These are phyloP conservation scores for Isoetes taiwanensis DNA, from an alignment of 75 land plant species.

Conservation along the genomic window DNA sequence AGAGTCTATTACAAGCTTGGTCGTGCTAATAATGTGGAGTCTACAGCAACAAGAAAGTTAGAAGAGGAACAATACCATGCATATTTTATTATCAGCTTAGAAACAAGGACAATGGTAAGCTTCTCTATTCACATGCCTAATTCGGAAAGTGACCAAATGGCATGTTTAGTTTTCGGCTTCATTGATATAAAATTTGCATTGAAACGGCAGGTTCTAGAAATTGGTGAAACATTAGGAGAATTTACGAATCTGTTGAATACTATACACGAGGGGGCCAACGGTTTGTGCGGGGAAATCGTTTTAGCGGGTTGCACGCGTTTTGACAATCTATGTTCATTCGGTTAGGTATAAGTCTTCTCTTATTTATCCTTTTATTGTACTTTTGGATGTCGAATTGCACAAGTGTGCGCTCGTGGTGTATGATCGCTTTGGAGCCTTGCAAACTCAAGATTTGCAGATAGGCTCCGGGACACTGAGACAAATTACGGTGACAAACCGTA, in stretches of 20 bases:
- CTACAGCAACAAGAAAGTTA: slow-evolving; percentile 8
- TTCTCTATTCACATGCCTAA: not conserved
- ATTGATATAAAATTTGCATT: no score
- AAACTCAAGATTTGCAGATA: slow-evolving; percentile 68
- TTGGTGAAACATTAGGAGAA: slow-evolving; percentile 77
- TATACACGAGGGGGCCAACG: slow-evolving; percentile 76
- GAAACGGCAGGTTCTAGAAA: slow-evolving; percentile 99
- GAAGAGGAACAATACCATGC: slow-evolving; percentile 91
- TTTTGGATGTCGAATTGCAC: slow-evolving; percentile 69
- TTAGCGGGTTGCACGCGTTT: slow-evolving; percentile 78
- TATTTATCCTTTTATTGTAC: not conserved
- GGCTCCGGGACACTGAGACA: slow-evolving; percentile 17
- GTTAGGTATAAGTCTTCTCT: no score
- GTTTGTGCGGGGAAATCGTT: slow-evolving; percentile 83
- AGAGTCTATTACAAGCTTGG: slow-evolving; percentile 76
- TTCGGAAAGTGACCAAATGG: no score
- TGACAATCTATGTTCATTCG: no score
- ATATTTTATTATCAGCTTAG: slow-evolving; percentile 84
- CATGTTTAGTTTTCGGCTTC: no score
- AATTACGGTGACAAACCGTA: slow-evolving; percentile 29
- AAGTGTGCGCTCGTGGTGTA: slow-evolving; percentile 79
- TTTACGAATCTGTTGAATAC: slow-evolving; percentile 91
- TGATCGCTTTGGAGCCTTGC: slow-evolving; percentile 62
- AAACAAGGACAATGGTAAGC: slow-evolving; percentile 76
- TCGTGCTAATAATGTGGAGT: slow-evolving; percentile 37